Base-by-base conservation (phyloP, 768 basidiomycete genomes). In the Suillus plorans region DNA sequence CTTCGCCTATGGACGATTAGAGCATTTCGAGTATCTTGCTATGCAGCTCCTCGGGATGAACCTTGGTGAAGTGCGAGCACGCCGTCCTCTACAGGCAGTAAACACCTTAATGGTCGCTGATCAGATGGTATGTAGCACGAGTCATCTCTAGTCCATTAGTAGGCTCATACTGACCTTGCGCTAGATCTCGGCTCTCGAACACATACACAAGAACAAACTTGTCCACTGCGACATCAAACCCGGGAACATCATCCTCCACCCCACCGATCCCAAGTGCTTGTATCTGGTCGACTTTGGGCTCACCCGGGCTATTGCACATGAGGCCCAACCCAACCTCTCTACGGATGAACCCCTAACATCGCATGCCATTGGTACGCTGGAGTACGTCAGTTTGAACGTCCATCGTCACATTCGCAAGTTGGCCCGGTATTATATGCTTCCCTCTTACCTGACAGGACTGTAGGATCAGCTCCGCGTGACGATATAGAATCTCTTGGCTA, bases 21-120 rank as follows among this genome's bases (percentile, higher is more conserved):
- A 67, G 14, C 75, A 78, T 66, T 80, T 79, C 55, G 78, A 80
- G 65, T 78, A 73, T 63, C 28, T 78, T n/a, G 70, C 77, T 44
- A 70, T 78, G 69, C 75, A 49, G 47, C 47, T 49, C 47, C 47
- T 49, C 12, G 12, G 47, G 47, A 5, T 4, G 5, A 49, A 62
- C 64, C 39, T 77, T 37, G 66, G 60, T 62, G 69, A 70, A 22
- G 47, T 49, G 22, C 12, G 22, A 12, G 47, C n/a, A 49, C 12
- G 2, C 47, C 22, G 9, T 49, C 22, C 47, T 49, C n/a, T 49
- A 49, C 22, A 5, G 12, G 47, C 22, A 49, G 12, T 25, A 49
- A 49, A 49, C 22, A 49, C 20, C n/a, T 22, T 49, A 9, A 2
- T 49, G 47, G 47, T 49, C 14, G 47, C 47, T 49, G 47, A 49